Evolutionary conservation across 2,329 filamentous ascomycete genomes (phyloP), one percentile per base, ranked within the genome.

Genomic region (Fonsecaea erecta): DNA sequence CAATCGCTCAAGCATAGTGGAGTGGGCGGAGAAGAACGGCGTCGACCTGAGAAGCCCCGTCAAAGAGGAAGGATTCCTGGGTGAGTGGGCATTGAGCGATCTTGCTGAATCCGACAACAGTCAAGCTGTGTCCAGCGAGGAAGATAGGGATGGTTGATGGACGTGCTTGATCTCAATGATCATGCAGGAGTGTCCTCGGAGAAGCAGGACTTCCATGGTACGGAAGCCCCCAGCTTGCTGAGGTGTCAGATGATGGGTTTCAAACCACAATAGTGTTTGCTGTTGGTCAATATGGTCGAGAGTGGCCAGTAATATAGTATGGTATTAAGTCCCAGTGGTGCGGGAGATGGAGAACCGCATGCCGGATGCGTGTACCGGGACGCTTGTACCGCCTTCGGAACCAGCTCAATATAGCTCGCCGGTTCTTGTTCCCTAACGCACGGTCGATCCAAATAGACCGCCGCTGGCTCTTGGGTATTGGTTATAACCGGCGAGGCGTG

Each of bases 51-150:
- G 86, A 60, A 84, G 84, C 72, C 84, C 88, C 0, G 91, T 95
- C 59, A 89, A 91, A 75, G 85, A 88, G 4, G 84, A 88, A 0
- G 92, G 91, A 0, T 97, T 97, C 71, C 77, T 89, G 6, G 86
- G 89, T 67, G 84, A 86, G 60, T 90, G 90, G 76, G 86, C 86
- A 26, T 53, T 73, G 62, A 73, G 71, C 52, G 71, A 73, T 53
- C 30, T 64, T 18, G 65, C 70, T n/a, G 65, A 63, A 26, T 69
- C 64, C 11, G 62, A 63, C 51, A 62, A 37, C 40, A 60, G 60
- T 51, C 62, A 53, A 32, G 57, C 40, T 12, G 40, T n/a, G 24
- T 60, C 63, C 26, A n/a, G 34, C 34, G 53, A 60, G 37, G 64
- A 59, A 30, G 57, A 54, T 18, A 60, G 57, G 18, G 46, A 52